These are phyloP conservation scores for Favolaschia claudopus DNA, from an alignment of 768 basidiomycete species.

Conservation along the genomic window DNA sequence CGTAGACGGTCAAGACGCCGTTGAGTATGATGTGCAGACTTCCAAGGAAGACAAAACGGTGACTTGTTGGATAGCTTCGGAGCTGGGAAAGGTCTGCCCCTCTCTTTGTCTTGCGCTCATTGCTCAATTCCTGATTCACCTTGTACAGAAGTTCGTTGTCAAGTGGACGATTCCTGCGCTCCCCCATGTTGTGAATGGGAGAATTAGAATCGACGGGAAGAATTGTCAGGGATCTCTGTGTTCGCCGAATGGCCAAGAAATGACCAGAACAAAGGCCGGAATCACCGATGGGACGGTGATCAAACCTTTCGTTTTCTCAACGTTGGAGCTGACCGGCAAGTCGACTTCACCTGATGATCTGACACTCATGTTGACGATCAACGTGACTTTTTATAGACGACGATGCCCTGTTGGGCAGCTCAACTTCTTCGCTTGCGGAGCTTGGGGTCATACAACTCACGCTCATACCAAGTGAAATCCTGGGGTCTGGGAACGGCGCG, in stretches of 20 bases:
- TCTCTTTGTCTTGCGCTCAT: not conserved
- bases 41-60: slow-evolving; percentile 17
- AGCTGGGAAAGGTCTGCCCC: slow-evolving; percentile 34
- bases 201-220: slow-evolving; percentile 15
- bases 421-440: not conserved
- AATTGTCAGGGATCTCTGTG: not conserved
- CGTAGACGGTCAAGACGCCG: slow-evolving; percentile 19
- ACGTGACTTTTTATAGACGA: slow-evolving; percentile 30
- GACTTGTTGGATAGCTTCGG: slow-evolving; percentile 33
- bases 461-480: not conserved
- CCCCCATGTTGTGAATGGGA: not conserved
- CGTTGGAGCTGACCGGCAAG: slow-evolving; percentile 21
- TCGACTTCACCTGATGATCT: not conserved
- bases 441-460: not conserved
- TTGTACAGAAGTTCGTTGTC: slow-evolving; percentile 22
- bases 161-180: slow-evolving; percentile 15
- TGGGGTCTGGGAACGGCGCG: not conserved
- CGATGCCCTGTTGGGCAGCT: slow-evolving; percentile 26
- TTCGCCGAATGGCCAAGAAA: not conserved
- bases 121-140: not conserved
- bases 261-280: not conserved
- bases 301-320: slow-evolving; percentile 15
- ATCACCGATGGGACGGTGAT: not conserved
- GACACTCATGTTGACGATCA: not conserved
- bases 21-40: slow-evolving; percentile 20